Conservation (phyloP, 371 early-diverging fungal species). For the Gilbertella persicaria region DNA sequence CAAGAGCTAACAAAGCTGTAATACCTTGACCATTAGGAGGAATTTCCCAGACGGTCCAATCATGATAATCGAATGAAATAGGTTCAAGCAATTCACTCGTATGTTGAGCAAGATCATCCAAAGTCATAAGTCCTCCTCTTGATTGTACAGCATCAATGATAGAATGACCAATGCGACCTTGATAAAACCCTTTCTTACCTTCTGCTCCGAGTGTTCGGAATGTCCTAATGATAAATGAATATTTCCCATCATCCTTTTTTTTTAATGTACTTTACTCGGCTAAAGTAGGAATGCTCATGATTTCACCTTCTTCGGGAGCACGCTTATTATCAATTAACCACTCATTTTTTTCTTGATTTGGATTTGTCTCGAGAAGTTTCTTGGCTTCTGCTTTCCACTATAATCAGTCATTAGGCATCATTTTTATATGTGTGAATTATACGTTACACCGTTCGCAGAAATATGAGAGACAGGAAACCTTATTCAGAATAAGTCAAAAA, state of each 20-base stretch:
- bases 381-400: conserved; percentile 64
- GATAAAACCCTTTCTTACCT: conserved; percentile 79
- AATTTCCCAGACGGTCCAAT: conserved; percentile 69
- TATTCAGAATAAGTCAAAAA: neutral
- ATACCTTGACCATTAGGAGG: conserved; percentile 84
- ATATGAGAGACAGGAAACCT: conserved; percentile 49
- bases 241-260: neutral
- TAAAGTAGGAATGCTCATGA: conserved; percentile 60
- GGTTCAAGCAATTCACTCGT: conserved; percentile 60
- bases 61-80: conserved; percentile 67
- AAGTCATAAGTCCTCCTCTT: conserved; percentile 74
- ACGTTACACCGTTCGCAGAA: conserved; percentile 27
- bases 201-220: conserved; percentile 60
- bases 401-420: neutral
- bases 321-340: conserved; percentile 58
- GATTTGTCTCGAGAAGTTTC: conserved; percentile 44
- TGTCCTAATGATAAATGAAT: conserved; percentile 39
- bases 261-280: conserved; percentile 47
- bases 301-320: conserved; percentile 69
- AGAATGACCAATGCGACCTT: conserved; percentile 73
- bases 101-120: conserved; percentile 75
- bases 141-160: conserved; percentile 66
- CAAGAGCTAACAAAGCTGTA: conserved; percentile 72
- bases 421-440: neutral
- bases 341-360: conserved; percentile 43